Conservation (phyloP, 2,329 filamentous ascomycete genomes). For the Beauveria bassiana region DNA sequence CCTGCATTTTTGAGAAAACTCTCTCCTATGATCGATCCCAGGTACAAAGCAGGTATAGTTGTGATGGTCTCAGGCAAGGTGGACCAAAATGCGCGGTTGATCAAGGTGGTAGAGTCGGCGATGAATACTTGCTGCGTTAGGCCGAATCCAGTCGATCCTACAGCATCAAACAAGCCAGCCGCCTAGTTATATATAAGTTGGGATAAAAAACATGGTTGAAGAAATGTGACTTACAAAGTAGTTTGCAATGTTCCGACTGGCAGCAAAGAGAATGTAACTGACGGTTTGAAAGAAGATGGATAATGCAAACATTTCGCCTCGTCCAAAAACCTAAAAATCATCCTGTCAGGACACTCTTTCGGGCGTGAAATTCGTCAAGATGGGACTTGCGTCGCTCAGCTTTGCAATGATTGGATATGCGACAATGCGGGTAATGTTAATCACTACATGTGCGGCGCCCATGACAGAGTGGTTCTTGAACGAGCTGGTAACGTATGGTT, state of each 20-base stretch:
- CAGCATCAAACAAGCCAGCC: constrained; percentile 53
- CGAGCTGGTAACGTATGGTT: constrained; percentile 25
- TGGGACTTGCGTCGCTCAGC: constrained; percentile 37
- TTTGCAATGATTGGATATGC: constrained; percentile 54
- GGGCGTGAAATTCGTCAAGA: not conserved
- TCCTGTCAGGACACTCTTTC: not conserved
- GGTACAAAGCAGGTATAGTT: constrained; percentile 24
- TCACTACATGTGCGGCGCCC: constrained; percentile 39
- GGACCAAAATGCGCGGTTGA: constrained; percentile 53
- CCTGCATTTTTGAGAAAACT: constrained; percentile 27
- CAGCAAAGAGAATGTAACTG: constrained; percentile 50
- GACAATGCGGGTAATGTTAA: constrained; percentile 40
- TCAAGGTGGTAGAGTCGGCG: constrained; percentile 52
- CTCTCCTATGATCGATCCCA: constrained; percentile 26
- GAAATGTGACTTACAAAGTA: constrained; percentile 33
- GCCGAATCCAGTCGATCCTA: constrained; percentile 35
- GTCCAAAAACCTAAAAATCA: constrained; percentile 38
- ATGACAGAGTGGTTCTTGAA: constrained; percentile 43
- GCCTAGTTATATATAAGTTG: constrained; percentile 18
- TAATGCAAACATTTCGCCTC: constrained; percentile 44
- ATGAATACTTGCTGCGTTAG: constrained; percentile 43
- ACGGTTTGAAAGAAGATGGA: constrained; percentile 25
- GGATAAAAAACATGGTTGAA: not conserved
- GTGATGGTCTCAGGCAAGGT: constrained; percentile 44
- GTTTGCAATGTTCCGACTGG: constrained; percentile 42